Evolutionary conservation across 108 stramenopile genomes (phyloP), one percentile per base, ranked within the genome.

Genomic region (Poteriospumella lacustris): DNA sequence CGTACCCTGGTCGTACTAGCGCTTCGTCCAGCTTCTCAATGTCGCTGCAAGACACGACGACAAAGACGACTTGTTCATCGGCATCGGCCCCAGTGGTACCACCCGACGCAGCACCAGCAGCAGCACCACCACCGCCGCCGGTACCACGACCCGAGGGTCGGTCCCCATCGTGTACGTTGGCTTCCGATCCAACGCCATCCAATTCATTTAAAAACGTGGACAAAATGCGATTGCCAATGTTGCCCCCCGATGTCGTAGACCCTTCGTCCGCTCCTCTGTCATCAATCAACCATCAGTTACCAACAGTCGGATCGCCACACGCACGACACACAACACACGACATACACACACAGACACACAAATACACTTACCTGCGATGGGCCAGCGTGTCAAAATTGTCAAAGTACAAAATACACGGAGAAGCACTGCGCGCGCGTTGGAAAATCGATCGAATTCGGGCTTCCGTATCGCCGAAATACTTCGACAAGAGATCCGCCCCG

Each of bases 131-230:
- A 68, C 24, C 24, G 19, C 36, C 36, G 24, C 52, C 24, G 52
- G 19, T 56, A 24, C 52, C 52, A n/a, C n/a, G n/a, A n/a, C n/a
- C n/a, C n/a, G n/a, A n/a, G n/a, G n/a, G n/a, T n/a, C n/a, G n/a
- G n/a, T 56, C 24, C 15, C 24, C 24, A 64, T 64, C 36, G 3
- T 12, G 28, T 31, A 34, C 36, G 36, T 64, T 64, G 5, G 15
- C 3, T 9, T 26, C 60, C 15, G 70, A 73, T 9, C 26, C 3
- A 5, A 73, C 31, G 9, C 70, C 70, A 73, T 73, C 70, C 47
- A 73, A 5, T 73, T 73, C 70, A 73, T 73, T 73, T 3, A 73
- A 24, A 73, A 73, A 73, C 9, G 70, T 73, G 33, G 70, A 73
- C 5, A 73, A 38, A 28, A 73, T 33, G 9, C 70, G 43, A 52